Evolutionary conservation across 2,329 filamentous ascomycete genomes (phyloP).

Genomic region (Penicillium nordicum): DNA sequence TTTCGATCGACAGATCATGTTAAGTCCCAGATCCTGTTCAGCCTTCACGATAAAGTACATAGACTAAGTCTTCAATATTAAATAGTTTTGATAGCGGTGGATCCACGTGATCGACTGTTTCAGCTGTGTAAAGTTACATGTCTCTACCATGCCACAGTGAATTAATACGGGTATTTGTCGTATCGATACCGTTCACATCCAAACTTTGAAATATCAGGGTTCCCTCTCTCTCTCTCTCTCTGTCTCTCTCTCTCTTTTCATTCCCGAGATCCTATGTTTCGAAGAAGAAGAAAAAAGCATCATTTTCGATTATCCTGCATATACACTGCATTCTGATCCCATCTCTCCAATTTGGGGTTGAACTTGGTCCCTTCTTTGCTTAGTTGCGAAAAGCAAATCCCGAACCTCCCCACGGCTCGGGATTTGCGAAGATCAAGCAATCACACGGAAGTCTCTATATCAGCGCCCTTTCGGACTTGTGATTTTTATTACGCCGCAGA

Average conservation of each 20-base stretch:
- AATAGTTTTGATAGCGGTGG: not conserved
- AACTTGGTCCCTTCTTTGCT: not conserved
- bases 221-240: not conserved
- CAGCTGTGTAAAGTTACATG: not conserved
- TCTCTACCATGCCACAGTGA: not conserved
- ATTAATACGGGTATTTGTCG: not conserved
- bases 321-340: conserved; percentile 9
- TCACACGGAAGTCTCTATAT: conserved; percentile 30
- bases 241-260: not conserved
- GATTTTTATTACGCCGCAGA: not conserved
- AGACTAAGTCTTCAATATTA: too few relatives aligned
- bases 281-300: not conserved
- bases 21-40: not conserved
- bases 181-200: not conserved
- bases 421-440: conserved; percentile 36
- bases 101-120: not conserved
- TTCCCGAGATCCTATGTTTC: not conserved
- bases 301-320: not conserved
- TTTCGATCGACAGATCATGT: not conserved
- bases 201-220: not conserved
- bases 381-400: conserved; percentile 30
- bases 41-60: too few relatives aligned
- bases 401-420: conserved; percentile 29
- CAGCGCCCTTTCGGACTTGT: conserved; percentile 23
- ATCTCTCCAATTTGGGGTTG: conserved; percentile 10